A percentile compares a stretch with the other conserved stretches of the same genome.
Conservation (phyloP, 2,329 filamentous ascomycete genomes). For the Hypoxylon sp. region DNA sequence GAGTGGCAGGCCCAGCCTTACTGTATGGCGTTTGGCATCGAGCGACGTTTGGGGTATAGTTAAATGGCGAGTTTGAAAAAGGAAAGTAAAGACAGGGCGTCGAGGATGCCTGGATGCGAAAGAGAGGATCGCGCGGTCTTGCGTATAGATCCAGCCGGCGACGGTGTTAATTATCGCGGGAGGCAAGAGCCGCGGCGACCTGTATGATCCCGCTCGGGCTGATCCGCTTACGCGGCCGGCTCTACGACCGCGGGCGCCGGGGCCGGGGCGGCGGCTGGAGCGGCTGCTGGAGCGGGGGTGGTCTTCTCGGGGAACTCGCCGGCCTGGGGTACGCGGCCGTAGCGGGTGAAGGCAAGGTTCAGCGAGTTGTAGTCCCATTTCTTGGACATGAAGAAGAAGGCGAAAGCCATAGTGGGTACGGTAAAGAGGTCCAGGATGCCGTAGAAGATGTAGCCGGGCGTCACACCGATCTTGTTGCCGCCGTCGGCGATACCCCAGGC, state of each 20-base stretch:
- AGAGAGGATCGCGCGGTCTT: not conserved
- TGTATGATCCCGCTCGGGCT: not conserved
- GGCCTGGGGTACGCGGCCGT: slow-evolving; percentile 56
- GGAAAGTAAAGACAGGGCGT: not conserved
- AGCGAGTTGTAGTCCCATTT: slow-evolving; percentile 61
- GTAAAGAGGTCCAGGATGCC: slow-evolving; percentile 61
- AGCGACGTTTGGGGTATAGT: slow-evolving; percentile 11
- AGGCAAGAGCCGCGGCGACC: slow-evolving; percentile 3
- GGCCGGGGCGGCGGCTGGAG: no score
- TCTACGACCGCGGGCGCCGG: slow-evolving; percentile 37
- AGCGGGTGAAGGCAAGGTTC: slow-evolving; percentile 62
- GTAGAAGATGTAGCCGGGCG: slow-evolving; percentile 58
- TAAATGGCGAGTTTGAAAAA: not conserved
- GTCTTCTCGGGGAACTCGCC: slow-evolving; percentile 59
- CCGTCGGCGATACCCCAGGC: slow-evolving; percentile 62
- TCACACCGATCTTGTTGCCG: slow-evolving; percentile 58
- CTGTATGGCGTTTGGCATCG: slow-evolving; percentile 9
- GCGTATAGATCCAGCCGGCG: not conserved
- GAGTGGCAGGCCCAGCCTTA: slow-evolving; percentile 33
- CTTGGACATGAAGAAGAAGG: slow-evolving; percentile 54
- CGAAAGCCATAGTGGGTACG: slow-evolving; percentile 53
- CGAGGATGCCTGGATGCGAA: no score
- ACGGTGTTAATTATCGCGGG: not conserved
- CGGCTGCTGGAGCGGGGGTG: slow-evolving; percentile 39
- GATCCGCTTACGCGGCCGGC: slow-evolving; percentile 25